Base-by-base conservation (phyloP, 2,329 filamentous ascomycete genomes). In the Verticillium tricorpus region DNA sequence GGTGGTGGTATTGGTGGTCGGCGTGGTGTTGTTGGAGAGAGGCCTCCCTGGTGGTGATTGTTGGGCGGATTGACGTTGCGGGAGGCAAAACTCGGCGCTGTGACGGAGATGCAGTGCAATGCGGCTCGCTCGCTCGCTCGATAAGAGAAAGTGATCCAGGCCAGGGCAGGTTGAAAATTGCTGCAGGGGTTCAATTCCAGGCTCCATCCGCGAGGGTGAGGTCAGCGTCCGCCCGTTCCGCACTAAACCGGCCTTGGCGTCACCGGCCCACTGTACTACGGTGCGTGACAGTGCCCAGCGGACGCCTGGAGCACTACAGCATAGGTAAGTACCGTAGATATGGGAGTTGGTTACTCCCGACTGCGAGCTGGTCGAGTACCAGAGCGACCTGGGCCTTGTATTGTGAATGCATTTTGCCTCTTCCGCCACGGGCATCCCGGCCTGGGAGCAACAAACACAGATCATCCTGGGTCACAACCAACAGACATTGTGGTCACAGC, bases 301-400 rank as follows among this genome's bases (percentile, higher is more conserved):
- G 14, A 35, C 7, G 34, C 34, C 34, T 35, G 9, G 34, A 28
- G 28, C 28, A 6, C 28, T 28, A 28, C 28, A 6, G 28, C 28
- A 28, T n/a, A n/a, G n/a, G n/a, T n/a, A n/a, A n/a, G n/a, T n/a
- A n/a, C n/a, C 28, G 5, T 28, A 28, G 28, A 28, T 6, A 6
- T 35, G 9, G 34, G 34, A 9, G 1, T 35, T 35, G 12, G 34
- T 35, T 35, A 31, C 55, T 56, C 76, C 28, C 6, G 28, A 28
- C 28, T 28, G 5, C 28, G 28, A 28, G 28, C 4, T 28, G 28
- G 28, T 28, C 5, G 28, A 5, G 28, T 6, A 28, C 5, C 28
- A 28, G 28, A 28, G 28, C 28, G 28, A 28, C 4, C 28, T 28
- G 28, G 28, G 28, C 6, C 28, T 28, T 28, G 28, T 5, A 28